Percentiles rank a stretch among this genome's conserved stretches.
Evolutionary conservation across 176 grass and related monocot genomes (phyloP).

Genomic region (Musa beccarii): DNA sequence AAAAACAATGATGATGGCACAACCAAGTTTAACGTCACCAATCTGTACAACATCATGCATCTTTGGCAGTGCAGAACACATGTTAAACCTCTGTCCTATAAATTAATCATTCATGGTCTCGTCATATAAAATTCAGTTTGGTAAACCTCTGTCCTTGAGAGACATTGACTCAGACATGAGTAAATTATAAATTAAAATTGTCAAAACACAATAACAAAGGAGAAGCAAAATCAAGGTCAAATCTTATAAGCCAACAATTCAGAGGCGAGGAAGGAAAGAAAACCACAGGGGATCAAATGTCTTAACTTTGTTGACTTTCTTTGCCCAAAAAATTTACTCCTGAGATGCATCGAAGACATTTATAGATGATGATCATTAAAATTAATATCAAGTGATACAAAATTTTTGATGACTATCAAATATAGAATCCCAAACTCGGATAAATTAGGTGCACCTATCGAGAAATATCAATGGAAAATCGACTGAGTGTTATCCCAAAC

Average conservation of each 20-base stretch:
- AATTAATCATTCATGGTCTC: too few relatives aligned
- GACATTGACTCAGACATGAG: too few relatives aligned
- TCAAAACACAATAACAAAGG: not conserved
- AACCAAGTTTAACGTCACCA: too few relatives aligned
- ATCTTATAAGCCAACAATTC: not conserved
- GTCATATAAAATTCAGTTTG: too few relatives aligned
- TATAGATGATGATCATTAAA: not conserved
- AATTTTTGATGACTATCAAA: too few relatives aligned
- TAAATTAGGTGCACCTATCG: not conserved
- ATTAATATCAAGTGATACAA: too few relatives aligned
- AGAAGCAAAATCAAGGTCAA: not conserved
- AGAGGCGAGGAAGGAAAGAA: not conserved
- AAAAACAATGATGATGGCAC: too few relatives aligned
- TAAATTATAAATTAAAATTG: too few relatives aligned
- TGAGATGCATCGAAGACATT: not conserved
- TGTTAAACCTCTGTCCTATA: too few relatives aligned
- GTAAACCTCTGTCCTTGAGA: too few relatives aligned
- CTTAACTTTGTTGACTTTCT: not conserved
- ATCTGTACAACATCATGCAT: too few relatives aligned
- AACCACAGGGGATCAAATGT: not conserved
- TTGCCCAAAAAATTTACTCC: not conserved
- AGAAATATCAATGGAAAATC: not conserved
- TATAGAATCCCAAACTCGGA: not conserved
- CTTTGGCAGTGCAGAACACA: too few relatives aligned
- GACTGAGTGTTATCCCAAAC: not conserved